Evolutionary conservation across 345 rosid genomes (phyloP).

Genomic region (Eucalyptus curtisii): DNA sequence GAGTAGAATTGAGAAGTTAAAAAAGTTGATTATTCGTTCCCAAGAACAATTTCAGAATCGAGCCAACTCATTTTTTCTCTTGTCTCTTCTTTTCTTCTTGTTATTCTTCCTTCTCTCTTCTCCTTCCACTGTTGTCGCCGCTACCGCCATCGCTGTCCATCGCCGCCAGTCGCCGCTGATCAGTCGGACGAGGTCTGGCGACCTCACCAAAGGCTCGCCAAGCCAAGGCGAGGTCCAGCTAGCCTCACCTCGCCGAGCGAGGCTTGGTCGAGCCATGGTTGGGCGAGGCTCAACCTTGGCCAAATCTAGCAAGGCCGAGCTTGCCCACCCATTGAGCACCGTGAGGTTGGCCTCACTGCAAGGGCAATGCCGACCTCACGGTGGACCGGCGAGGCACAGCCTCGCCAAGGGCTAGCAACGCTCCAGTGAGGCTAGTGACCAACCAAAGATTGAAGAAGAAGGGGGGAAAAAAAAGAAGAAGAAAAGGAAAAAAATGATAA

Average conservation of each 20-base stretch:
- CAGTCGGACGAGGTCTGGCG: fast-evolving
- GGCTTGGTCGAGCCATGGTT: too few relatives aligned
- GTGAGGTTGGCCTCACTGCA: fast-evolving
- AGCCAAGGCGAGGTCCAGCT: fast-evolving
- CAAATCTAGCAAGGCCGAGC: fast-evolving
- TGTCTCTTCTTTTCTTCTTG: too few relatives aligned
- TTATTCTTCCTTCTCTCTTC: too few relatives aligned
- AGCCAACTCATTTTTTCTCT: too few relatives aligned
- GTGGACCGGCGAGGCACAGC: fast-evolving
- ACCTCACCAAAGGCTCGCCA: fast-evolving
- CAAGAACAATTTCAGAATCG: fast-evolving
- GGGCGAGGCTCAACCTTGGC: fast-evolving
- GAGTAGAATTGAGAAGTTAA: too few relatives aligned
- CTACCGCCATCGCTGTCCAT: fast-evolving
- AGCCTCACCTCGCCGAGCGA: too few relatives aligned
- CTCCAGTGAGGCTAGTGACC: fast-evolving
- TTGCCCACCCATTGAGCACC: fast-evolving
- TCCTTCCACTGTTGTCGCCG: too few relatives aligned
- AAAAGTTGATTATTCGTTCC: too few relatives aligned
- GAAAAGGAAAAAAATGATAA: too few relatives aligned
- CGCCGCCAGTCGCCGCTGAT: fast-evolving
- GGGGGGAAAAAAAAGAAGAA: too few relatives aligned
- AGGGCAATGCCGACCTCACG: fast-evolving
- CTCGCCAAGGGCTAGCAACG: too few relatives aligned
- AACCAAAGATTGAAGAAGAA: too few relatives aligned